Evolutionary conservation across 768 basidiomycete genomes (phyloP), one percentile per base, ranked within the genome.

Genomic region (Leccinum obscurum): DNA sequence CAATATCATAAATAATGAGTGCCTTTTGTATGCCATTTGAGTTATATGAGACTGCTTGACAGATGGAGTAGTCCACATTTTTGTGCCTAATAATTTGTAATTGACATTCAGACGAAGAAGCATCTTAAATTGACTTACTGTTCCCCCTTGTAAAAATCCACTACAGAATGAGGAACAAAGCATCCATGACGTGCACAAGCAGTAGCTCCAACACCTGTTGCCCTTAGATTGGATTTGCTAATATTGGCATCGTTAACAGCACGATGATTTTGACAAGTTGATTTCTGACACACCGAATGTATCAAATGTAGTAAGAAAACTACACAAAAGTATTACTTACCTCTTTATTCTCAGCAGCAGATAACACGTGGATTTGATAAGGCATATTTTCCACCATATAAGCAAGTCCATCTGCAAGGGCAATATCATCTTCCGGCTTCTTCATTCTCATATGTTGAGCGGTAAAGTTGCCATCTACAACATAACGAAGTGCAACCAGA

Each of bases 111-210:
- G 2, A 14, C 1, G 13, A 13, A 49, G 6, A 6, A 6, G 26
- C 26, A 26, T 26, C 2, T 10, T 9, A 22, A 49, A 22, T 24
- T 13, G 7, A 57, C 56, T 52, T 48, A 59, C 34, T 55, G n/a
- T 4, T 77, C 70, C 0, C 72, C 74, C 32, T 68, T 68, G 46
- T 70, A 71, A 44, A 77, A 71, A 48, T 76, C 72, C 1, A 76
- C 75, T 2, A 73, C 53, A 1, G 65, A 61, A 48, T 73, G 66
- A 0, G 69, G 74, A 32, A 65, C 46, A 69, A 77, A 57, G 26
- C 55, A 61, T 0, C 59, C 46, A 35, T 63, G 55, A 20, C 0
- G 22, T 2, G 52, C 55, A 54, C 55, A 63, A 0, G 55, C 59
- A 11, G 35, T 53, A 1, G 54, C 52, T 3, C 39, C 55, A 1